phyloP scores from a whole-genome alignment of 805 yeast genomes.

The Tetrapisispora nanseiensis region DNA sequence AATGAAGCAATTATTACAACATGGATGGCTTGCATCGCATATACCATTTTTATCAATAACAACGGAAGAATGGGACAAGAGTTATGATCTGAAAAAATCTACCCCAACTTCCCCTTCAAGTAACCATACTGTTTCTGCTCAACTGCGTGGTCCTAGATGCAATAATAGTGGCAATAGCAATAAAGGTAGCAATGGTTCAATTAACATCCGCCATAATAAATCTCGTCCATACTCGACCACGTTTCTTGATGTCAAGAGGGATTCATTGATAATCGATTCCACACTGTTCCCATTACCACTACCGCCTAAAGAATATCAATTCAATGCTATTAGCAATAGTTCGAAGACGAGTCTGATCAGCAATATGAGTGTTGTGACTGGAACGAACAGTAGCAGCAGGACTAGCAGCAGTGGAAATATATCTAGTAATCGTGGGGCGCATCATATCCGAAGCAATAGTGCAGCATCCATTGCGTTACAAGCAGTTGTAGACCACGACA shows the following conservation, averaged over 20 bases:
- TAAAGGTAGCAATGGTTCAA: background rate
- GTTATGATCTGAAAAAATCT: slow-evolving; percentile 2
- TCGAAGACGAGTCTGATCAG: background rate
- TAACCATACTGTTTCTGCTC: background rate
- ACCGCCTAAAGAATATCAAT: slow-evolving; percentile 61
- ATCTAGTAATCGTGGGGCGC: slow-evolving; percentile 10
- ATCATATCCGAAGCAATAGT: slow-evolving; percentile 21
- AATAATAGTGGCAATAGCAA: background rate
- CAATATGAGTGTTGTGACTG: slow-evolving; percentile 8
- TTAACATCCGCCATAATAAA: background rate
- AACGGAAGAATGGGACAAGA: slow-evolving; percentile 84
- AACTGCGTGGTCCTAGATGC: background rate
- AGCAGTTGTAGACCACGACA: slow-evolving; percentile 63
- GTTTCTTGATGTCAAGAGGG: slow-evolving; percentile 16
- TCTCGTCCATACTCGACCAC: slow-evolving; percentile 1
- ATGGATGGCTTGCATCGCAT: slow-evolving; percentile 82
- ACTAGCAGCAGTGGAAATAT: slow-evolving; percentile 16
- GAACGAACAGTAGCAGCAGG: slow-evolving; percentile 31
- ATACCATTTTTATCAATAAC: slow-evolving; percentile 76
- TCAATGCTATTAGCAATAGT: slow-evolving; percentile 36
- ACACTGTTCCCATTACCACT: slow-evolving; percentile 41
- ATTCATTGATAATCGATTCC: slow-evolving; percentile 27
- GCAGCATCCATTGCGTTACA: slow-evolving; percentile 62
- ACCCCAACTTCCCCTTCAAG: background rate
- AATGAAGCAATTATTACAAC: slow-evolving; percentile 62